A percentile compares a stretch with the other conserved stretches of the same genome.
Conservation (phyloP, 257 asterid genomes). For the Nicotiana attenuata region DNA sequence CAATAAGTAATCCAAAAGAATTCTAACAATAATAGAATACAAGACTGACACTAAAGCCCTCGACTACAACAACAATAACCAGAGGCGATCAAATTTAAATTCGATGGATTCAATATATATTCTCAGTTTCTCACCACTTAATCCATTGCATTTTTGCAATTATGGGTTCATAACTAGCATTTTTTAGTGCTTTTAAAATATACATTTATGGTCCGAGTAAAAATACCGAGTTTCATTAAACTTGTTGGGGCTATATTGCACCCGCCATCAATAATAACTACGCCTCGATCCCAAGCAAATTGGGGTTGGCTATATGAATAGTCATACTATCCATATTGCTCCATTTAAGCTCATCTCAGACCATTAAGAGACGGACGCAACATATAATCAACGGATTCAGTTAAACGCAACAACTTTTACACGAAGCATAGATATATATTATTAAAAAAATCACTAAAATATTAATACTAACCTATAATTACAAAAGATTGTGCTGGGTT, state of each 20-base stretch:
- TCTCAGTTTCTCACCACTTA: background rate
- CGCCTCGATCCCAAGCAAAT: background rate
- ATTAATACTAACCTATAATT: background rate
- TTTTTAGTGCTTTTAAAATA: background rate
- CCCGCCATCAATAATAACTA: background rate
- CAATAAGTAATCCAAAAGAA: too few species aligned
- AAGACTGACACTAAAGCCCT: too few species aligned
- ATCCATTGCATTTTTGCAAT: background rate
- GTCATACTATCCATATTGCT: background rate
- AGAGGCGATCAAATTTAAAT: background rate
- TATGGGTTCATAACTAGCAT: background rate
- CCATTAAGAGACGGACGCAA: background rate
- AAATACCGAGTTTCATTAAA: background rate
- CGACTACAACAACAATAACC: background rate
- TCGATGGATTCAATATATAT: background rate
- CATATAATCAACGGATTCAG: background rate
- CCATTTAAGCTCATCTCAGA: background rate
- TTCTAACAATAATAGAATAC: too few species aligned
- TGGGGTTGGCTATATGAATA: background rate
- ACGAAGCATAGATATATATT: background rate
- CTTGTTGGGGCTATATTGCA: background rate
- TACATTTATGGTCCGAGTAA: background rate
- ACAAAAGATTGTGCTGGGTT: background rate
- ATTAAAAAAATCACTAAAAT: background rate
- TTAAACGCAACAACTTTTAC: background rate